A percentile compares a stretch with the other conserved stretches of the same genome.
Conservation (phyloP, 768 basidiomycete genomes). For the Boletus tomentosulus region DNA sequence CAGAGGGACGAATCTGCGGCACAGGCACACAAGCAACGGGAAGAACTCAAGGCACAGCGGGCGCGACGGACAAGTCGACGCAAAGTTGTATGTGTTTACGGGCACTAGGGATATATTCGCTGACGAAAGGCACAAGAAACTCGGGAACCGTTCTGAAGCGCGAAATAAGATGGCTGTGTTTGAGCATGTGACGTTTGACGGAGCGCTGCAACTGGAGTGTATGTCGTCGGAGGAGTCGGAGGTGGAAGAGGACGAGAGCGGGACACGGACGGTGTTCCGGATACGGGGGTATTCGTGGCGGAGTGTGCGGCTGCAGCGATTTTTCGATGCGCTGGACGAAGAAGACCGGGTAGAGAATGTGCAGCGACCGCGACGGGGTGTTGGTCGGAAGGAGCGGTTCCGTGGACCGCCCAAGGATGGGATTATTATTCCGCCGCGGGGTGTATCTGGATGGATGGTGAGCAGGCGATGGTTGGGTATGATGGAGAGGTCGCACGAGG, state of each 20-base stretch:
- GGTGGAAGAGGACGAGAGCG: constrained; percentile 37
- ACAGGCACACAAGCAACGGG: constrained; percentile 43
- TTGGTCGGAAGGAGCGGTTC: constrained; percentile 51
- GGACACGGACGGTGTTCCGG: constrained; percentile 37
- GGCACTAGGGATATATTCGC: background rate
- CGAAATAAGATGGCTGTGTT: constrained; percentile 51
- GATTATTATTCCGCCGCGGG: constrained; percentile 55
- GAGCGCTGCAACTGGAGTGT: constrained; percentile 67
- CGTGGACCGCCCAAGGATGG: constrained; percentile 55
- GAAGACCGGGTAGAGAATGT: constrained; percentile 44
- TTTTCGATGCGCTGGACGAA: constrained; percentile 59
- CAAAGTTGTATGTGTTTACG: constrained; percentile 48
- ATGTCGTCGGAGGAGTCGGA: constrained; percentile 82
- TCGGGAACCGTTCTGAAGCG: constrained; percentile 57
- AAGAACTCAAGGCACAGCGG: constrained; percentile 59
- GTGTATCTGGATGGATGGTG: constrained; percentile 71
- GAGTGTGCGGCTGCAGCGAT: constrained; percentile 56
- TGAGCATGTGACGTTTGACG: constrained; percentile 63
- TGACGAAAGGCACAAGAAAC: constrained; percentile 40
- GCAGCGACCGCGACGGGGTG: constrained; percentile 52
- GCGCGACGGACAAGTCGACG: constrained; percentile 57
- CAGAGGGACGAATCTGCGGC: constrained; percentile 52
- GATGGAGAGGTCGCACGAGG: constrained; percentile 41
- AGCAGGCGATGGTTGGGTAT: constrained; percentile 58
- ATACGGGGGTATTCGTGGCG: constrained; percentile 65